These are phyloP conservation scores for Thraustotheca clavata DNA, from an alignment of 352 stramenopile genomes.

Conservation along the genomic window DNA sequence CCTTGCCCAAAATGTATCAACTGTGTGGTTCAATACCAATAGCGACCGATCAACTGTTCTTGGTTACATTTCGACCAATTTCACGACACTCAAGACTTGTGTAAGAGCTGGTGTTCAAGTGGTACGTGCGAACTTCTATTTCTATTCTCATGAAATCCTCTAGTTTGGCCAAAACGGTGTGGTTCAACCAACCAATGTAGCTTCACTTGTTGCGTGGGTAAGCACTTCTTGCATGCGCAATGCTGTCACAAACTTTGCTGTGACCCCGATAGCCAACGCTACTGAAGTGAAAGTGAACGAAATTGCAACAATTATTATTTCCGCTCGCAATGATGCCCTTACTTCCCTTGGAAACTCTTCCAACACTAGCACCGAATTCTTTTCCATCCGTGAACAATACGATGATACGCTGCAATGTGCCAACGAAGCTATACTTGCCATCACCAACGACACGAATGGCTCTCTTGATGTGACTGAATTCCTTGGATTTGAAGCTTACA, in stretches of 20 bases:
- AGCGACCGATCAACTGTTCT: not conserved
- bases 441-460: not conserved
- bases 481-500: conserved; percentile 10
- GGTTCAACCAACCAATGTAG: not conserved
- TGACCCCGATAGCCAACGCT: not conserved
- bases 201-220: not conserved
- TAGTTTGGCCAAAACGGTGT: conserved; percentile 8
- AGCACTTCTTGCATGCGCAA: not conserved
- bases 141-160: not conserved
- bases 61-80: not conserved
- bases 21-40: conserved; percentile 10
- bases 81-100: not conserved
- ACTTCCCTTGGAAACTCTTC: not conserved
- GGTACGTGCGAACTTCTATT: not conserved
- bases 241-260: not conserved
- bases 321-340: not conserved
- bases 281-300: conserved; percentile 1
- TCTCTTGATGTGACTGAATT: not conserved
- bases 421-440: not conserved
- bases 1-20: not conserved
- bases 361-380: not conserved
- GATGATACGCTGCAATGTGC: conserved; percentile 7
- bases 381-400: conserved; percentile 8
- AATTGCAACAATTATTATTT: not conserved
- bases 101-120: not conserved